A percentile compares a stretch with the other conserved stretches of the same genome.
These are phyloP conservation scores for Lichtheimia ramosa DNA, from an alignment of 371 early-diverging fungal genomes.

Conservation along the genomic window DNA sequence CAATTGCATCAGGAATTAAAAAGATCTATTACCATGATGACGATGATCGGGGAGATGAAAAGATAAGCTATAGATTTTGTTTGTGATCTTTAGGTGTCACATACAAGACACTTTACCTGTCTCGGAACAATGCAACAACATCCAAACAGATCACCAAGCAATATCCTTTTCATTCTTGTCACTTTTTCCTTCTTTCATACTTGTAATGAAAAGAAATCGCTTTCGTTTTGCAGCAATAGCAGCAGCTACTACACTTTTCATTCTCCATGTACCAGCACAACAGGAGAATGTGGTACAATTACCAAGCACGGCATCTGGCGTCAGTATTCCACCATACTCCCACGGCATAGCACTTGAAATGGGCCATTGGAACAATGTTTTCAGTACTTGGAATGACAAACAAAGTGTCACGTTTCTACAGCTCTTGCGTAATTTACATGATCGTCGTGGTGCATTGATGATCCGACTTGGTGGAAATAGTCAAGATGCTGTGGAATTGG, in stretches of 20 bases:
- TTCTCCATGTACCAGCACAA: not conserved
- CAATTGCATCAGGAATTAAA: no score
- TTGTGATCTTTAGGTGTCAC: no score
- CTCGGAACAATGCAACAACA: no score
- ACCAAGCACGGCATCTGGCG: slow-evolving; percentile 6
- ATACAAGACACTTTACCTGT: no score
- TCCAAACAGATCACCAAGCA: no score
- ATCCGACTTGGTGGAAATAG: slow-evolving; percentile 18
- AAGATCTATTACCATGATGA: no score
- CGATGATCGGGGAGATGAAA: no score
- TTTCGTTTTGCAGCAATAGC: no score
- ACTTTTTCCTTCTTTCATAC: no score
- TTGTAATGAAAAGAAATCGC: no score
- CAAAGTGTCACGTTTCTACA: slow-evolving; percentile 10
- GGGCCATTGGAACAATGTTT: slow-evolving; percentile 12
- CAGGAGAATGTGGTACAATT: not conserved
- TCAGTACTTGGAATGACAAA: slow-evolving; percentile 4
- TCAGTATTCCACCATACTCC: slow-evolving; percentile 14
- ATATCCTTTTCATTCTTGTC: no score
- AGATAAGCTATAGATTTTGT: no score
- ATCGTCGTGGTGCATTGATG: slow-evolving; percentile 14
- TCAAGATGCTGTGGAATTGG: slow-evolving; percentile 13
- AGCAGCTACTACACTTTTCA: not conserved
- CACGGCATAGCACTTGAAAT: slow-evolving; percentile 15
- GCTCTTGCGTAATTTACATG: slow-evolving; percentile 11